Conservation (phyloP, 306 rosid species). For the Vigna radiata region DNA sequence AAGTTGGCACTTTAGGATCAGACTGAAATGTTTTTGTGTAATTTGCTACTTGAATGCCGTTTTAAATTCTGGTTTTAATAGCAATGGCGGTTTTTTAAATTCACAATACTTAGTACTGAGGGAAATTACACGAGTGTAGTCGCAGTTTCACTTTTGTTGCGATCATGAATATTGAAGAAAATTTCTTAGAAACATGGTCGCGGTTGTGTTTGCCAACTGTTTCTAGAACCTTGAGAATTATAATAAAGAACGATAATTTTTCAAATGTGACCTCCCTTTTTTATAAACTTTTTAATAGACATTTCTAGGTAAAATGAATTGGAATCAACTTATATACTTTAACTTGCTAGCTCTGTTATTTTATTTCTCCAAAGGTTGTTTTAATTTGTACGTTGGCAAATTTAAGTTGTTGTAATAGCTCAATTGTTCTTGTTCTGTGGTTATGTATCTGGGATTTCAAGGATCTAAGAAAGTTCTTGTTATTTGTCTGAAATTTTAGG, state of each 20-base stretch:
- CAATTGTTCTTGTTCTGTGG: slow-evolving; percentile 17
- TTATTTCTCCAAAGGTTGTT: no score
- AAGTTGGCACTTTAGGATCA: neutral
- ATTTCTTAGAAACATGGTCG: neutral
- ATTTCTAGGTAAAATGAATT: no score
- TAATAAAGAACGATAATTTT: neutral
- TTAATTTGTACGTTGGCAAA: no score
- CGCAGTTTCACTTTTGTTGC: neutral
- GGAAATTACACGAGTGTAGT: neutral
- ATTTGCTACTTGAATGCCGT: slow-evolving; percentile 29
- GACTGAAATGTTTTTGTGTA: neutral
- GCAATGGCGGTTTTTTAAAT: neutral
- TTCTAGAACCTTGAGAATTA: neutral
- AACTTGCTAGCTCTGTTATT: no score
- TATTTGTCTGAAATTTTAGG: slow-evolving; percentile 59
- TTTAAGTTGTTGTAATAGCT: neutral
- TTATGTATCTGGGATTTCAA: slow-evolving; percentile 51
- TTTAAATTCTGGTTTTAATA: neutral
- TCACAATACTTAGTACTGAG: neutral
- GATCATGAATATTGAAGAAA: neutral
- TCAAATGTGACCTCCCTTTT: slow-evolving; percentile 15
- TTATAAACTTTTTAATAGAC: no score
- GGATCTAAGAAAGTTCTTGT: slow-evolving; percentile 75
- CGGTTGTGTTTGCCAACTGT: neutral
- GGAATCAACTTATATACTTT: no score